Evolutionary conservation across 108 stramenopile species (phyloP), one percentile per base, ranked within the genome.

Genomic region (Chaetoceros tenuissimus): DNA sequence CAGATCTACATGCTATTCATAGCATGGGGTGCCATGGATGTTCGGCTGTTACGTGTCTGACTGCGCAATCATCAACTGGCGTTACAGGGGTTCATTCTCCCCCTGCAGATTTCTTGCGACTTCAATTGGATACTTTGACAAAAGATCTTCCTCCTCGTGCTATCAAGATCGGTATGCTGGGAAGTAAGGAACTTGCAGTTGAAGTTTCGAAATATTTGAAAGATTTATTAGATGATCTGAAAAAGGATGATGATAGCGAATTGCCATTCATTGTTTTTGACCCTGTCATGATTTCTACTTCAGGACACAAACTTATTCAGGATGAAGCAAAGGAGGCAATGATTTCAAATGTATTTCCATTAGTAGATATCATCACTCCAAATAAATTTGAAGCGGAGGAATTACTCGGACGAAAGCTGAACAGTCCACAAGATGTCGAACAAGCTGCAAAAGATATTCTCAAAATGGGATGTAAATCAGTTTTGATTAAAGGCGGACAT

Each of bases 401-500:
- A 26, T 65, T 96, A 45, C 59, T 94, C 16, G 76, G 79, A 27
- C 53, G 76, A 31, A 54, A 62, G 46, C 52, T 93, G 44, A 46
- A 28, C 0, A 77, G 77, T 2, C 71, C 76, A 1, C 53, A 66
- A 24, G 91, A 96, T 64, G 79, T 94, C n/a, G 87, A 88, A 67
- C 49, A 48, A 3, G 93, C 72, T 16, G 95, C 95, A 2, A 31
- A 51, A 40, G 89, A 85, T 7, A 67, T 96, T 18, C 62, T 94
- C 34, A 55, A 44, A 27, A 73, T 82, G 62, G 86, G 84, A 13
- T 70, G 68, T 45, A 60, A 66, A 24, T 71, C 84, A 18, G 93
- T 96, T 40, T 71, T 96, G 64, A 89, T 96, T 62, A 96, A 96
- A 60, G 95, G 95, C 43, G 93, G 95, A 7, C 95, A 96, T 72